Percentiles rank a stretch among this genome's conserved stretches.
phyloP scores from a whole-genome alignment of 306 rosid genomes.

The Citrullus colocynthis region DNA sequence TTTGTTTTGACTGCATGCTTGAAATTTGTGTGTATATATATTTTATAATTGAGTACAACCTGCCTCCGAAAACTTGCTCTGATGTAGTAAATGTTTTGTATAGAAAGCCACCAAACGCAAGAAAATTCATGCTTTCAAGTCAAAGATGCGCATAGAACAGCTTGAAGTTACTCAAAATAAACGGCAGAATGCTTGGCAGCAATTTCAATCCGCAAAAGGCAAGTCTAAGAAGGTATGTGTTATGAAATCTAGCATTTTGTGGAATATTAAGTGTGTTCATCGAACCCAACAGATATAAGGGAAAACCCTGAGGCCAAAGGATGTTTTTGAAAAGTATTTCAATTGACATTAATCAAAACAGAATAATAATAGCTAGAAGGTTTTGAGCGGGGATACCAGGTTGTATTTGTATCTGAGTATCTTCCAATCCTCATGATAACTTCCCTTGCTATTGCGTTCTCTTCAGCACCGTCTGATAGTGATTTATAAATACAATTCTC shows the following conservation, averaged over 20 bases:
- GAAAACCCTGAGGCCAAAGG: background rate
- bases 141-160: slow-evolving; percentile 92
- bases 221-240: slow-evolving; percentile 78
- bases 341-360: background rate
- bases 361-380: too few species aligned
- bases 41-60: background rate
- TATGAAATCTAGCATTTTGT: background rate
- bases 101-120: slow-evolving; percentile 84
- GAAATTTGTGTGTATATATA: background rate
- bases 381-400: too few species aligned
- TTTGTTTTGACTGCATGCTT: background rate
- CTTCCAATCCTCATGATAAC: too few species aligned
- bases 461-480: background rate
- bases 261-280: background rate
- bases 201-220: slow-evolving; percentile 88
- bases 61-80: background rate
- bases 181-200: slow-evolving; percentile 99
- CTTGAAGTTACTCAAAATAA: slow-evolving; percentile 95
- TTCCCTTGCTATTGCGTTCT: too few species aligned
- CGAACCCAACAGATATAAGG: background rate
- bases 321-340: background rate
- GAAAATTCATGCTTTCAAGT: slow-evolving; percentile 95
- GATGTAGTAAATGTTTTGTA: slow-evolving; percentile 14
- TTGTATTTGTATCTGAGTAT: too few species aligned
- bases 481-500: background rate